Evolutionary conservation across 1,284 basidiomycete species (phyloP).

Genomic region (Coniferiporia sulphurascens): DNA sequence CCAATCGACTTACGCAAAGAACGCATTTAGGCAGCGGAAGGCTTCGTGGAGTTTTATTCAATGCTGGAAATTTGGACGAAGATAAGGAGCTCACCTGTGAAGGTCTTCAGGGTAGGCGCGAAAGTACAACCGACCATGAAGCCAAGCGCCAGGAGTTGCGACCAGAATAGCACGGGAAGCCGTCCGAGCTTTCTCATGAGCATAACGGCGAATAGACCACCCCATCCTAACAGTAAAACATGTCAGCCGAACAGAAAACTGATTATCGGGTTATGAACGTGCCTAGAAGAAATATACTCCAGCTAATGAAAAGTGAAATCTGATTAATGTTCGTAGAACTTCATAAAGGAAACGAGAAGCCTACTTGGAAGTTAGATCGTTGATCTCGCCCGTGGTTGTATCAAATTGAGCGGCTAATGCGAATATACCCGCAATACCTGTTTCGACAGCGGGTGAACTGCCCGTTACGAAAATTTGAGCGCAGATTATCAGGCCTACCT

Average conservation of each 20-base stretch:
- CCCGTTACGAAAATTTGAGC: neutral
- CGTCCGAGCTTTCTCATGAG: conserved; percentile 54
- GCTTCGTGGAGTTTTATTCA: conserved; percentile 31
- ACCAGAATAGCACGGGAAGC: conserved; percentile 60
- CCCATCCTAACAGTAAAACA: conserved; percentile 40
- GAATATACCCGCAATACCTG: conserved; percentile 58
- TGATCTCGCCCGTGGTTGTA: conserved; percentile 56
- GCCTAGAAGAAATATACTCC: conserved; percentile 67
- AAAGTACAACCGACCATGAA: conserved; percentile 52
- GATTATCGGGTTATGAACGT: conserved; percentile 12
- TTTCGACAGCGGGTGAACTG: neutral
- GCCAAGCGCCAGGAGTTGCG: conserved; percentile 47
- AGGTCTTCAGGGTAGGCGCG: conserved; percentile 47
- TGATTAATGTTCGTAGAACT: neutral
- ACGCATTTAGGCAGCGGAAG: conserved; percentile 65
- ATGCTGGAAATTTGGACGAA: conserved; percentile 1
- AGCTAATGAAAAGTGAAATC: conserved; percentile 33
- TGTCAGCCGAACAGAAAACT: neutral
- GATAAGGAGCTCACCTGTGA: conserved; percentile 36
- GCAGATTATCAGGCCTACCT: conserved; percentile 33
- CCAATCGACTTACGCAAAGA: conserved; percentile 53
- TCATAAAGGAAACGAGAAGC: neutral
- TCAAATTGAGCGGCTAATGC: conserved; percentile 51
- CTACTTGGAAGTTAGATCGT: conserved; percentile 59
- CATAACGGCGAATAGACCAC: conserved; percentile 56